phyloP scores from a whole-genome alignment of 352 stramenopile species.

The Phytophthora palmivora region DNA sequence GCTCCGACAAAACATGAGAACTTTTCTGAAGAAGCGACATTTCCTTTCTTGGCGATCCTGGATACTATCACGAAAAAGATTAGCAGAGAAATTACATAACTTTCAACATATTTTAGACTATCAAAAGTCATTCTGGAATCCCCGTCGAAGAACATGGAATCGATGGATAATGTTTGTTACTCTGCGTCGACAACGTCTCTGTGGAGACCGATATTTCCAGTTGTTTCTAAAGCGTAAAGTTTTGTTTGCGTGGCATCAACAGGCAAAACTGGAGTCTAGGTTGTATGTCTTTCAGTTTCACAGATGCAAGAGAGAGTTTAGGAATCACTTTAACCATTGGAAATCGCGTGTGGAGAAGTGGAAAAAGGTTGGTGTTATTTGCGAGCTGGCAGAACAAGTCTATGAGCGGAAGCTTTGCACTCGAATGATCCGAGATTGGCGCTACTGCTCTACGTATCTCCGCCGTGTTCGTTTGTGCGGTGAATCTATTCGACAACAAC shows the following conservation, averaged over 20 bases:
- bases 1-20: constrained; percentile 32
- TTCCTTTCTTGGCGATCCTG: constrained; percentile 34
- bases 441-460: constrained; percentile 2
- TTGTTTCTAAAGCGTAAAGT: constrained; percentile 18
- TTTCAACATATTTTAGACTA: constrained; percentile 18
- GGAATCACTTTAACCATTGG: constrained; percentile 28
- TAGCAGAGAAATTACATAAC: constrained; percentile 1
- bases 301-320: constrained; percentile 4
- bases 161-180: constrained; percentile 30
- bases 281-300: constrained; percentile 1
- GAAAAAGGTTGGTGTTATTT: constrained; percentile 34
- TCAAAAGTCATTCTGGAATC: constrained; percentile 39
- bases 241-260: constrained; percentile 23
- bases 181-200: constrained; percentile 10
- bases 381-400: constrained; percentile 25
- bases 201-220: constrained; percentile 11
- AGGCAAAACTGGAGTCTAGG: constrained; percentile 10
- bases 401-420: constrained; percentile 29
- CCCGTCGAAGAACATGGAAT: constrained; percentile 34
- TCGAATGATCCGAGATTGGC: constrained; percentile 33
- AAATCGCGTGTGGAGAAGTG: constrained; percentile 27
- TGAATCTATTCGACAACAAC: constrained; percentile 13
- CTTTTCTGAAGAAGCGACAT: constrained; percentile 24
- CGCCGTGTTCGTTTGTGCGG: constrained; percentile 14
- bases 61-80: not conserved